These are phyloP conservation scores for Begonia loranthoides DNA, from an alignment of 306 rosid species.

Conservation along the genomic window DNA sequence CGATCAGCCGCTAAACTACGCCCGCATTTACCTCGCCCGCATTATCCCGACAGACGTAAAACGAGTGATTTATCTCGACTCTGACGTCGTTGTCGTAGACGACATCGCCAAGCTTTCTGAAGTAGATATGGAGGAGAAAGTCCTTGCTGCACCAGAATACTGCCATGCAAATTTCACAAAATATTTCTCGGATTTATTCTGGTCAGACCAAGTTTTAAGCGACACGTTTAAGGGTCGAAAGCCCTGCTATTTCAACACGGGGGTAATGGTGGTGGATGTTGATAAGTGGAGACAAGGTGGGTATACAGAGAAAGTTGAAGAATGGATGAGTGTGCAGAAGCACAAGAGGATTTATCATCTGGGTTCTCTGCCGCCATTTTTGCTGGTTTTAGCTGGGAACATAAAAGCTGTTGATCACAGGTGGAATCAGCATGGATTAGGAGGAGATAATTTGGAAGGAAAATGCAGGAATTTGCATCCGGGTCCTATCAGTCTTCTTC, in stretches of 20 bases:
- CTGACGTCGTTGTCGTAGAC: slow-evolving; percentile 73
- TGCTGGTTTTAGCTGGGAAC: slow-evolving; percentile 57
- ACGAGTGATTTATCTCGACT: slow-evolving; percentile 58
- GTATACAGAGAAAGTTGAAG: slow-evolving; percentile 44
- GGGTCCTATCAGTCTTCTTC: slow-evolving; percentile 69
- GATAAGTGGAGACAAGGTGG: slow-evolving; percentile 57
- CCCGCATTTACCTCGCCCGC: slow-evolving; percentile 59
- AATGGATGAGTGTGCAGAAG: slow-evolving; percentile 76
- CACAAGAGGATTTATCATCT: slow-evolving; percentile 66
- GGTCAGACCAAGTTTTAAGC: slow-evolving; percentile 29
- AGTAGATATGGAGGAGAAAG: too few relatives aligned
- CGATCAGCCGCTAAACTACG: slow-evolving; percentile 79
- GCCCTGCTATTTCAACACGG: too few relatives aligned
- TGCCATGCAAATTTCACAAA: too few relatives aligned
- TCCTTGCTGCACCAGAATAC: too few relatives aligned
- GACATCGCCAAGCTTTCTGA: slow-evolving; percentile 58
- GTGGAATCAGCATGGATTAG: too few relatives aligned
- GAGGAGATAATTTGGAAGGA: too few relatives aligned
- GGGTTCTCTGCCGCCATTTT: slow-evolving; percentile 82
- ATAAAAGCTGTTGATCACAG: slow-evolving; percentile 60
- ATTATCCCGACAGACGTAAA: slow-evolving; percentile 51
- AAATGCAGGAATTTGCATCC: slow-evolving; percentile 67
- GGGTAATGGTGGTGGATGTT: slow-evolving; percentile 74
- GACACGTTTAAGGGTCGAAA: slow-evolving; percentile 33
- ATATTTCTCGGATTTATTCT: slow-evolving; percentile 57